Conservation (phyloP, 352 stramenopile species). For the Globisporangium acanthophoron region DNA sequence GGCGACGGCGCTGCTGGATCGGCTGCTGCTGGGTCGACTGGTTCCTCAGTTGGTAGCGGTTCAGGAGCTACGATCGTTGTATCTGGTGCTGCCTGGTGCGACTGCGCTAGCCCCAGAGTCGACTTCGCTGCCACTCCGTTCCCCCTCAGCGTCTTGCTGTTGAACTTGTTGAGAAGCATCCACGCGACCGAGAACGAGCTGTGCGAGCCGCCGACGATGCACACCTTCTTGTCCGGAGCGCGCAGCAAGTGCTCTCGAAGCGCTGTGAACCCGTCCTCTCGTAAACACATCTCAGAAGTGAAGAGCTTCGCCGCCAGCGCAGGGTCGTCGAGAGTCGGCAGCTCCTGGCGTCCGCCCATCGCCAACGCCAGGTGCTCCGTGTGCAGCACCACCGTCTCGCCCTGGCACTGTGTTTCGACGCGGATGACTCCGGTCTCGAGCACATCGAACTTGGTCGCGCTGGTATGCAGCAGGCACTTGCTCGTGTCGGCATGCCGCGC, state of each 20-base stretch:
- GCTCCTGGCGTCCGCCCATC: slow-evolving; percentile 56
- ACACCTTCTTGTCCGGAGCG: slow-evolving; percentile 52
- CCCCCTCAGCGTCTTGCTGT: slow-evolving; percentile 1
- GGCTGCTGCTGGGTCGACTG: not conserved
- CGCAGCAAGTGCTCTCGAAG: slow-evolving; percentile 43
- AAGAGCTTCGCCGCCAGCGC: slow-evolving; percentile 55
- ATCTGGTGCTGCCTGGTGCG: not conserved
- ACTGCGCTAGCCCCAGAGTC: not conserved
- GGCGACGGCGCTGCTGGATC: not conserved
- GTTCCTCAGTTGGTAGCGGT: not conserved
- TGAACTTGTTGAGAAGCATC: slow-evolving; percentile 67
- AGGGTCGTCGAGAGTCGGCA: slow-evolving; percentile 28
- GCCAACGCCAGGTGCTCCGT: slow-evolving; percentile 64
- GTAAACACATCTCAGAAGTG: slow-evolving; percentile 54
- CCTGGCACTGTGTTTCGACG: slow-evolving; percentile 30
- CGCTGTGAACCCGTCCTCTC: slow-evolving; percentile 48
- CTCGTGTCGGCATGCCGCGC: slow-evolving; percentile 29
- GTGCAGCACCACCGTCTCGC: slow-evolving; percentile 33
- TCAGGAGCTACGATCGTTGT: not conserved
- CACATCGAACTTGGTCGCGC: slow-evolving; percentile 39
- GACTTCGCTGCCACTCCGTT: not conserved
- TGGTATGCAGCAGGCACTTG: slow-evolving; percentile 46
- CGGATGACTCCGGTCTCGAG: slow-evolving; percentile 42
- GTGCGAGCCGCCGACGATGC: slow-evolving; percentile 80
- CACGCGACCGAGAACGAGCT: slow-evolving; percentile 82